These are phyloP conservation scores for Fusarium camptoceras DNA, from an alignment of 2,329 filamentous ascomycete species.

Conservation along the genomic window DNA sequence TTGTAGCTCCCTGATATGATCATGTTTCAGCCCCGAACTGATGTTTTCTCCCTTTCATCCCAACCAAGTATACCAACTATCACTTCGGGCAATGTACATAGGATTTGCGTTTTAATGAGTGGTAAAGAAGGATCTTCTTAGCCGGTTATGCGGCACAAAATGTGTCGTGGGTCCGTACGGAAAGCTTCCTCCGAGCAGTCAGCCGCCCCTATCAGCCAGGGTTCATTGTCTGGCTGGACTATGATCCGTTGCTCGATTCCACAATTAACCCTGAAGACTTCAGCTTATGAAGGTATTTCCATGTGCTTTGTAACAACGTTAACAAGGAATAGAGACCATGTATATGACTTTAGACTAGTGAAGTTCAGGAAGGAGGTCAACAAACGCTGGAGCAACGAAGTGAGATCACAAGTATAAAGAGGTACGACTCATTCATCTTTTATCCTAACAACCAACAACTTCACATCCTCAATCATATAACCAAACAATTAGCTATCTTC, in stretches of 20 bases:
- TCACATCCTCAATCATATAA: background rate
- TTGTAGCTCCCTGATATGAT: background rate
- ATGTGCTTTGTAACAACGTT: background rate
- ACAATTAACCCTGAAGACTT: too few species aligned
- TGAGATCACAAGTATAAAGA: background rate
- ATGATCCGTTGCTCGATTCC: background rate
- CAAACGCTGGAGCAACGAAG: background rate
- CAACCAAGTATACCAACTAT: too few species aligned
- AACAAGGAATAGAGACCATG: background rate
- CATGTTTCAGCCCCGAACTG: background rate
- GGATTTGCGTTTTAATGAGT: fast-evolving
- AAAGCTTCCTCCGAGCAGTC: background rate
- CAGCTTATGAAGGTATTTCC: background rate
- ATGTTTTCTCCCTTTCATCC: fast-evolving
- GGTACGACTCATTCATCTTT: background rate
- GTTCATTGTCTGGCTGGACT: background rate
- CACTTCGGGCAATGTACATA: background rate
- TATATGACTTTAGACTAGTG: background rate
- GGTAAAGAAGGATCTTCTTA: background rate
- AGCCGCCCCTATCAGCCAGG: background rate
- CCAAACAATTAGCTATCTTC: fast-evolving
- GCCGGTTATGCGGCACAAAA: background rate
- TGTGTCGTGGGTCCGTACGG: background rate
- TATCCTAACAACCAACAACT: background rate
- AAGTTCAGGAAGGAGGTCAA: background rate